Evolutionary conservation across 129 eudicot species (phyloP), one percentile per base, ranked within the genome.

Genomic region (Flaveria trinervia): DNA sequence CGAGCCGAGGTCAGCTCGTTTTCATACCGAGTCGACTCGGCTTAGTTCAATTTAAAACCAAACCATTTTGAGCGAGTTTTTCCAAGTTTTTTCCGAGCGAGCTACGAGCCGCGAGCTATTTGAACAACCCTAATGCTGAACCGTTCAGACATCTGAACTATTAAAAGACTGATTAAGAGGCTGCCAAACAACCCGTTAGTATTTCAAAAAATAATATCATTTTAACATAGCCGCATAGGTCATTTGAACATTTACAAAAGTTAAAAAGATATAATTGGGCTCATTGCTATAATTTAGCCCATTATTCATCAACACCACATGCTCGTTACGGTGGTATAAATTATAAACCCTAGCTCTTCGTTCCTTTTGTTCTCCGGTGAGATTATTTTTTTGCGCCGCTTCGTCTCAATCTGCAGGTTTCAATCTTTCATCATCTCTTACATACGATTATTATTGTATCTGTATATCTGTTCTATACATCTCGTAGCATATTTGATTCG

Each of bases 321-420:
- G 41, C 51, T 56, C 51, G 41, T 49, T 65, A 11, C 4, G n/a
- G 26, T 52, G 28, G 56, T 78, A 78, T 78, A 77, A 77, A 77
- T 51, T 69, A 77, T 78, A 78, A 78, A 78, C 82, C 77, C 82
- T 78, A 78, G 74, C 44, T 70, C 49, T 45, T 30, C 39, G 6
- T 6, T 77, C 44, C 48, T 14, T 17, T 65, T 75, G 3, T 23
- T 61, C 77, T 46, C 7, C 41, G 49, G 26, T 44, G 50, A 57
- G 62, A 3, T 10, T 17, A 33, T 51, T 5, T 12, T 78, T 57
- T 9, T 57, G 50, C 76, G 82, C 82, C 77, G 82, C 46, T 15
- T 77, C 70, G 4, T 78, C 71, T 30, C 43, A 8, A 3, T 28
- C 25, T 4, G 0, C 76, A 78, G 82, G 82, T 78, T 57, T 77